A percentile compares a stretch with the other conserved stretches of the same genome.
These are phyloP conservation scores for Forsythia suspensa DNA, from an alignment of 257 asterid genomes.

Conservation along the genomic window DNA sequence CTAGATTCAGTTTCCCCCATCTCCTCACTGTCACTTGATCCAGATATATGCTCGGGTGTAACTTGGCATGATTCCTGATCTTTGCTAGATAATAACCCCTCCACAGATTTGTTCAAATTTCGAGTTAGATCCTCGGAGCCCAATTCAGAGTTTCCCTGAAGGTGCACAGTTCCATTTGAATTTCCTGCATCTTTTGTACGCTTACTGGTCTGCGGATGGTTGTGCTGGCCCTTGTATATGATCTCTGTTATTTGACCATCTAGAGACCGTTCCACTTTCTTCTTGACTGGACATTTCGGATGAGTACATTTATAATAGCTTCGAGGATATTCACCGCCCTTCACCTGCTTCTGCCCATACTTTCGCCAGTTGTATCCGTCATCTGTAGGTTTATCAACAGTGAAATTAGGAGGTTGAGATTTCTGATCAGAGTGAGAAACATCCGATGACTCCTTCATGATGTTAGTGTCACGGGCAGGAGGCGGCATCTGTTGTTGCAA, in stretches of 20 bases:
- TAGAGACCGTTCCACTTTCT: constrained; percentile 58
- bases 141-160: constrained; percentile 34
- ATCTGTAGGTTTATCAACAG: constrained; percentile 58
- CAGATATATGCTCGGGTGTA: constrained; percentile 57
- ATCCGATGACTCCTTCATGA: constrained; percentile 38
- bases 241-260: constrained; percentile 60
- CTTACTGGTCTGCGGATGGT: constrained; percentile 55
- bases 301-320: constrained; percentile 73
- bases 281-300: constrained; percentile 71
- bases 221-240: constrained; percentile 73
- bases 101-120: constrained; percentile 35
- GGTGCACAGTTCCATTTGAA: constrained; percentile 24
- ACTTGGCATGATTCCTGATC: constrained; percentile 74
- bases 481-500: constrained; percentile 35
- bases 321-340: constrained; percentile 60
- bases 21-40: constrained; percentile 77
- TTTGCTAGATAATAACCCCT: constrained; percentile 31
- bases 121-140: constrained; percentile 42
- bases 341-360: constrained; percentile 61
- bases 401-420: constrained; percentile 36
- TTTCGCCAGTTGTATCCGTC: constrained; percentile 62
- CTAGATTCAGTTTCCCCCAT: constrained; percentile 48
- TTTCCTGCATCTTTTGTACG: constrained; percentile 43
- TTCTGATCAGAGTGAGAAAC: constrained; percentile 44
- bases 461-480: constrained; percentile 22